Conservation (phyloP, 768 basidiomycete species). For the Suillus spraguei region DNA sequence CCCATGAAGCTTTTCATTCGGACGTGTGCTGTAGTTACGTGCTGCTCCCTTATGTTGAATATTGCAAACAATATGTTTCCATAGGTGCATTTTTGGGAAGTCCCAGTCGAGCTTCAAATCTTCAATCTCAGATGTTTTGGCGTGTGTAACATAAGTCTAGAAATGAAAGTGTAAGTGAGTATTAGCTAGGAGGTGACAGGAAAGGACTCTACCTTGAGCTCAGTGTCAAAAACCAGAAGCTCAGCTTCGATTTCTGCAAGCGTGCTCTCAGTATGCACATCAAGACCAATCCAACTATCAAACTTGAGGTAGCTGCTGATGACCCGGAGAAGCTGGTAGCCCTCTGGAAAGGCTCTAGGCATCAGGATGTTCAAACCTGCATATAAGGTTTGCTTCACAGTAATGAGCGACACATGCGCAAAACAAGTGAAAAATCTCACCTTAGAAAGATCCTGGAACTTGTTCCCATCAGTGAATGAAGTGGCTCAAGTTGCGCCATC, state of each 20-base stretch:
- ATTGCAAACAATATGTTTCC: constrained; percentile 35
- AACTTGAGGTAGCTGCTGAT: constrained; percentile 34
- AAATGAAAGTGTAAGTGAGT: background rate
- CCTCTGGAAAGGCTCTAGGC: constrained; percentile 11
- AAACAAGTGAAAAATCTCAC: too few species aligned
- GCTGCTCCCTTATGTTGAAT: constrained; percentile 36
- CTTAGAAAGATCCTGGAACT: too few species aligned
- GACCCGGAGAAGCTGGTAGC: constrained; percentile 29
- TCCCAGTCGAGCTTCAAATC: constrained; percentile 33
- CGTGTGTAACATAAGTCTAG: constrained; percentile 5
- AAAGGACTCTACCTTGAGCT: constrained; percentile 25
- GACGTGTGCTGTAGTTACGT: constrained; percentile 33
- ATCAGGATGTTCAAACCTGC: background rate
- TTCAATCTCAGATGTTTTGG: background rate
- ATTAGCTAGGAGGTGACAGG: background rate
- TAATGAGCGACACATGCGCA: too few species aligned
- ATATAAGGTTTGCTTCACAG: background rate
- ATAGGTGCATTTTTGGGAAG: constrained; percentile 39
- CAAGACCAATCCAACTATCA: constrained; percentile 30
- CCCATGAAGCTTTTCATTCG: constrained; percentile 35
- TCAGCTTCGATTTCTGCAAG: constrained; percentile 22
- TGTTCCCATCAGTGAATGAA: constrained; percentile 38
- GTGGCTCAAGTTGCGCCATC: constrained; percentile 37
- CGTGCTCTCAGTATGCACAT: constrained; percentile 36
- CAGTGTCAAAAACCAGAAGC: constrained; percentile 20